These are phyloP conservation scores for Microdochium trichocladiopsis DNA, from an alignment of 2,329 filamentous ascomycete genomes.

Conservation along the genomic window DNA sequence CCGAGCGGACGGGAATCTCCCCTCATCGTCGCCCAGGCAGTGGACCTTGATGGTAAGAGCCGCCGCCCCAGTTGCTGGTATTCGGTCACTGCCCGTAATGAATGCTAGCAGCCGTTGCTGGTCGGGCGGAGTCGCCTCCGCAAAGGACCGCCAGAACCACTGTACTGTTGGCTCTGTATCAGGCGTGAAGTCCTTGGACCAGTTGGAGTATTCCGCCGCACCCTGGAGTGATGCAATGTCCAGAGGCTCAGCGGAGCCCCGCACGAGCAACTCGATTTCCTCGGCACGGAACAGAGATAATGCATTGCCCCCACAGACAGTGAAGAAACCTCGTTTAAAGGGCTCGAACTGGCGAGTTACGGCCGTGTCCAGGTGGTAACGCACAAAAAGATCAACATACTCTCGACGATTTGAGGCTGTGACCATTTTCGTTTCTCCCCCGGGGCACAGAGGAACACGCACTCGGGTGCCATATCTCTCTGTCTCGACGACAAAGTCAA, in stretches of 20 bases:
- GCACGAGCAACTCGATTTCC: conserved; percentile 82
- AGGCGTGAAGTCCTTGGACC: conserved; percentile 44
- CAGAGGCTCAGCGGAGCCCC: conserved; percentile 76
- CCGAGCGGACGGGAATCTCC: conserved; percentile 74
- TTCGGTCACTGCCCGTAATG: conserved; percentile 84
- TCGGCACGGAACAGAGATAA: conserved; percentile 82
- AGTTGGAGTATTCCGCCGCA: conserved; percentile 78
- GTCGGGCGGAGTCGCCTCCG: conserved; percentile 53
- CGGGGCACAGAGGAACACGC: conserved; percentile 63
- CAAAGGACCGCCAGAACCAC: conserved; percentile 89
- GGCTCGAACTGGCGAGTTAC: conserved; percentile 83
- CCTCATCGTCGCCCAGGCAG: conserved; percentile 67
- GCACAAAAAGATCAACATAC: conserved; percentile 80
- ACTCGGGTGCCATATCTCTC: conserved; percentile 68
- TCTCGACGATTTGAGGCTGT: conserved; percentile 80
- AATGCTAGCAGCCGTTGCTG: conserved; percentile 79
- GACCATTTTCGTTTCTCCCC: conserved; percentile 67
- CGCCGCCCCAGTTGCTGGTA: conserved; percentile 78
- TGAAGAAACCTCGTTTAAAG: conserved; percentile 91
- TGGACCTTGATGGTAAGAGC: conserved; percentile 70
- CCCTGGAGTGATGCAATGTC: conserved; percentile 70
- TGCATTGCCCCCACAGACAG: conserved; percentile 82
- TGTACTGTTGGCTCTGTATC: conserved; percentile 58
- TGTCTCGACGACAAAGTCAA: conserved; percentile 72
- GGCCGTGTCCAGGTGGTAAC: conserved; percentile 70